phyloP scores from a whole-genome alignment of 2,329 filamentous ascomycete species.

The Graphium sp. region DNA sequence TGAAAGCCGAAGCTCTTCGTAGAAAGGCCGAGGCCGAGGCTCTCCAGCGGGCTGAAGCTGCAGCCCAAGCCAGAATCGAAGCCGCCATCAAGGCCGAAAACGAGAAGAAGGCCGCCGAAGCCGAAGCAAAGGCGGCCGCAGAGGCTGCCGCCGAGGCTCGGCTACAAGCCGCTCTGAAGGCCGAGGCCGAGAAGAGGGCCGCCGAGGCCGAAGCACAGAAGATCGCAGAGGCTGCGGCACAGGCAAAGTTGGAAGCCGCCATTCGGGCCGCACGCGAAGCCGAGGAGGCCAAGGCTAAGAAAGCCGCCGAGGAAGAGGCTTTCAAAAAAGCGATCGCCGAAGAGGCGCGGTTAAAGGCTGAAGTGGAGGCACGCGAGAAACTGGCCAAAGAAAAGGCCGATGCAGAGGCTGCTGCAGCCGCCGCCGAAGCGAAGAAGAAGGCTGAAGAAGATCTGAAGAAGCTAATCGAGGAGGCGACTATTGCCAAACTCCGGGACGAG shows the following conservation, averaged over 20 bases:
- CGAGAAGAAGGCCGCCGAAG: constrained; percentile 11
- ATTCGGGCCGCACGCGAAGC: constrained; percentile 8
- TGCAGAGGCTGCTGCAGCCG: constrained; percentile 17
- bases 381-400: constrained; percentile 12
- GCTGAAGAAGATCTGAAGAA: constrained; percentile 33
- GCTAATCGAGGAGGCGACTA: constrained; percentile 38
- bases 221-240: constrained; percentile 10
- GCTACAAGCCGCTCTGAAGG: constrained; percentile 15
- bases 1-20: constrained; percentile 25
- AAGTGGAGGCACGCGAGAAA: constrained; percentile 20
- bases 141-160: constrained; percentile 12
- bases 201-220: constrained; percentile 13
- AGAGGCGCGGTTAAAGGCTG: constrained; percentile 17
- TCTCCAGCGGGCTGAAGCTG: constrained; percentile 26
- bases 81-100: constrained; percentile 24
- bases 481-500: constrained; percentile 27
- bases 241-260: constrained; percentile 10
- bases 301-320: constrained; percentile 7
- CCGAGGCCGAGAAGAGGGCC: constrained; percentile 19
- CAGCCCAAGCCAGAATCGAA: constrained; percentile 16
- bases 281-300: constrained; percentile 12
- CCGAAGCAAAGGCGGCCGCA: constrained; percentile 9
- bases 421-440: constrained; percentile 27
- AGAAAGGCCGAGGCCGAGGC: constrained; percentile 21
- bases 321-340: constrained; percentile 9